Evolutionary conservation across 2,329 filamentous ascomycete species (phyloP), one percentile per base, ranked within the genome.

Genomic region (Diaporthe ilicicola): DNA sequence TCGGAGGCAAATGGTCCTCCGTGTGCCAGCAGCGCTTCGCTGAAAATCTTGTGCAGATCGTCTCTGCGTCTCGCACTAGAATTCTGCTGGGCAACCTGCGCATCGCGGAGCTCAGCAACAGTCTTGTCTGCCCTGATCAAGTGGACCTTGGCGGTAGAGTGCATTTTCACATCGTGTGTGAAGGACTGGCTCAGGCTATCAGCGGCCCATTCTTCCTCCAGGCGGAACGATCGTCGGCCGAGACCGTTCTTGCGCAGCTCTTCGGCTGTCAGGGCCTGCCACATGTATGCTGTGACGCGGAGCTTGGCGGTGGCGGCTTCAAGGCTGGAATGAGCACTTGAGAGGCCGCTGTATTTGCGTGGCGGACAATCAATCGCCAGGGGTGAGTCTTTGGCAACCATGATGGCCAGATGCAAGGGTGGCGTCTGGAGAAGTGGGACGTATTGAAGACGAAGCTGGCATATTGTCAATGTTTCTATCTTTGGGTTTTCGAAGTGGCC

Each of bases 211-310:
- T 92, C 89, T 76, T 94, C 92, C 76, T 94, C 92, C 61, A 93
- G 89, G 46, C 92, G 87, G 81, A 93, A 94, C 74, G 90, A 91
- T 66, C 92, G 87, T 59, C 92, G 85, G 12, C 90, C 91, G 73
- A 94, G 90, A 32, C 89, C 88, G 75, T 92, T 88, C 62, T 88
- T 85, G 73, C 90, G 90, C 89, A 94, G 91, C 76, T 94, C 91
- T 77, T 94, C 92, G 27, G 91, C 91, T 1, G 91, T 93, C 70
- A 93, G 91, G 27, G 92, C 91, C 78, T 94, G 92, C 91, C 92
- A 93, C 69, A 94, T 85, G 78, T 93, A 93, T 29, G 91, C 92
- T 24, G 91, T 87, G 87, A 92, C 92, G 67, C 91, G 87, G 75
- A 92, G 91, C 77, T 94, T 94, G 75, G 87, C 86, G 64, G 92